A percentile compares a stretch with the other conserved stretches of the same genome.
These are phyloP conservation scores for Nakazawaea ishiwadae DNA, from an alignment of 805 yeast genomes.

Conservation along the genomic window DNA sequence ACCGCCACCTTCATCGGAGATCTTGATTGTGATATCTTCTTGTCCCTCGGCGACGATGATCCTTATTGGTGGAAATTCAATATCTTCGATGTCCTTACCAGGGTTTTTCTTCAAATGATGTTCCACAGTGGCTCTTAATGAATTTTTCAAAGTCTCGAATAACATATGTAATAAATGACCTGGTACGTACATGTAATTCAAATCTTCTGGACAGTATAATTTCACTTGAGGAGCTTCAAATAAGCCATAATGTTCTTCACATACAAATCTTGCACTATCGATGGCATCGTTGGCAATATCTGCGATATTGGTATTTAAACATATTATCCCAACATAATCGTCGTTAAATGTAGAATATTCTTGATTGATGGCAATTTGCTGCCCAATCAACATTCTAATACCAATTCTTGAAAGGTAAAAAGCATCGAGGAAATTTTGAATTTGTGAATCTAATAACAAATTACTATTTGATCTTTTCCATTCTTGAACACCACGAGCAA, in stretches of 20 bases:
- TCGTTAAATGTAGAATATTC: slow-evolving; percentile 46
- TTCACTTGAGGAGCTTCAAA: slow-evolving; percentile 83
- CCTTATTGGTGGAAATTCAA: slow-evolving; percentile 77
- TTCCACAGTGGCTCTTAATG: slow-evolving; percentile 86
- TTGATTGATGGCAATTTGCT: slow-evolving; percentile 78
- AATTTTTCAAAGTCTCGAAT: slow-evolving; percentile 83
- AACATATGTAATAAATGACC: slow-evolving; percentile 90
- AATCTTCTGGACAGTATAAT: slow-evolving; percentile 69
- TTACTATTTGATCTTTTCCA: slow-evolving; percentile 60
- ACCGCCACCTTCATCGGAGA: slow-evolving; percentile 93
- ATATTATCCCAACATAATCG: slow-evolving; percentile 85
- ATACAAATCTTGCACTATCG: slow-evolving; percentile 84
- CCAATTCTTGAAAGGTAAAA: slow-evolving; percentile 91
- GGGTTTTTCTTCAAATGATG: slow-evolving; percentile 58
- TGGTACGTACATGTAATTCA: slow-evolving; percentile 87
- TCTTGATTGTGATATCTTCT: slow-evolving; percentile 86
- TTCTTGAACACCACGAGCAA: slow-evolving; percentile 88
- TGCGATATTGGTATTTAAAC: slow-evolving; percentile 76
- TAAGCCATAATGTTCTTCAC: slow-evolving; percentile 86
- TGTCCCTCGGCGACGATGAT: slow-evolving; percentile 84
- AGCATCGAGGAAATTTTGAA: slow-evolving; percentile 78
- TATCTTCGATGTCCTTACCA: slow-evolving; percentile 48
- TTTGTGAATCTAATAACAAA: slow-evolving; percentile 57
- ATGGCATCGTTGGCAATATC: slow-evolving; percentile 85
- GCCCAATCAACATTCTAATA: slow-evolving; percentile 91